Evolutionary conservation across 441 rosid species (phyloP).

Genomic region (Capsella rubella): DNA sequence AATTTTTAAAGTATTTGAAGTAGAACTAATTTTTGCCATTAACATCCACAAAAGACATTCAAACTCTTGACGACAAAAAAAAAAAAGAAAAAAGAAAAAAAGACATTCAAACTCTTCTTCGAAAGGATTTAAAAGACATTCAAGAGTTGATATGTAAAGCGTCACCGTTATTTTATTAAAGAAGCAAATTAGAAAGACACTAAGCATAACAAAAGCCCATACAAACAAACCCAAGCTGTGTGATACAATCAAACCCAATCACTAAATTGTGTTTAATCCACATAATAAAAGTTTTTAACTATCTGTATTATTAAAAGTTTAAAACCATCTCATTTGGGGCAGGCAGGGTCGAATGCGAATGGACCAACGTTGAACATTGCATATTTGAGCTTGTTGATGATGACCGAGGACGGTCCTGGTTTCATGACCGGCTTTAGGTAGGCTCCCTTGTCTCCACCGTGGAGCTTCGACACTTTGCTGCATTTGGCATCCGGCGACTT

Average conservation of each 20-base stretch:
- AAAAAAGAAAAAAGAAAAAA: no score
- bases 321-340: slow-evolving; percentile 39
- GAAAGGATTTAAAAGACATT: no score
- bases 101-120: no score
- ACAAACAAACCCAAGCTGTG: slow-evolving; percentile 1
- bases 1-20: no score
- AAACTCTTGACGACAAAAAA: not conserved
- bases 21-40: not conserved
- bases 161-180: slow-evolving; percentile 7
- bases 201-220: not conserved
- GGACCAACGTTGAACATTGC: slow-evolving; percentile 67
- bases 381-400: slow-evolving; percentile 43
- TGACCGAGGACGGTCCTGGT: slow-evolving; percentile 8
- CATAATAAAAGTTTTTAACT: slow-evolving; percentile 10
- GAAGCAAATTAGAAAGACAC: slow-evolving; percentile 8
- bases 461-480: slow-evolving; percentile 52
- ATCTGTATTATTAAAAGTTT: not conserved
- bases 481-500: slow-evolving; percentile 54
- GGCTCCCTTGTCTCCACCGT: slow-evolving; percentile 60
- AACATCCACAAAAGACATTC: not conserved
- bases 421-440: slow-evolving; percentile 43
- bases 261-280: slow-evolving; percentile 11
- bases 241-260: slow-evolving; percentile 23
- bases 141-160: not conserved
- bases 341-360: slow-evolving; percentile 56